These are phyloP conservation scores for Xylaria sp. DNA, from an alignment of 2,329 filamentous ascomycete species.

Conservation along the genomic window DNA sequence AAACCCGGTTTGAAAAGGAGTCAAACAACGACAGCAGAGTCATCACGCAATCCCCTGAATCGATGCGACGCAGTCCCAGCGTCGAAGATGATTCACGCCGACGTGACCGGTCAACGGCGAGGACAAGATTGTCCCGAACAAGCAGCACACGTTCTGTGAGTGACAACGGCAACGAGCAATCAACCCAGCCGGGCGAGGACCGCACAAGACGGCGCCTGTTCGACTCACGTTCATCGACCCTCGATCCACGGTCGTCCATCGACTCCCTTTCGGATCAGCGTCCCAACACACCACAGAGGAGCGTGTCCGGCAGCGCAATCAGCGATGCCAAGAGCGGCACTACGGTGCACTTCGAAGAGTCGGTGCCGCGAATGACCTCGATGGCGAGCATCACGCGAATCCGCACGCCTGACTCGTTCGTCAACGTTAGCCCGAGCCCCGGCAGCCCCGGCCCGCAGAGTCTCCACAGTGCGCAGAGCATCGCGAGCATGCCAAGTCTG, in stretches of 20 bases:
- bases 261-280: conserved; percentile 17
- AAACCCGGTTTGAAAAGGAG: conserved; percentile 30
- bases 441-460: conserved; percentile 9
- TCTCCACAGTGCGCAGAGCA: conserved; percentile 11
- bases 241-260: conserved; percentile 14
- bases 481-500: conserved; percentile 1
- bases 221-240: conserved; percentile 21
- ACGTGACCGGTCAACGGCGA: conserved; percentile 40
- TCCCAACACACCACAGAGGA: conserved; percentile 26
- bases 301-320: conserved; percentile 37
- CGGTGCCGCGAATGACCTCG: conserved; percentile 43
- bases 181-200: conserved; percentile 29
- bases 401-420: conserved; percentile 49
- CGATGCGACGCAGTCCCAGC: conserved; percentile 33
- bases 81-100: conserved; percentile 33
- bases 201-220: conserved; percentile 23
- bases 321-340: conserved; percentile 15
- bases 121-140: conserved; percentile 27
- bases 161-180: conserved; percentile 37
- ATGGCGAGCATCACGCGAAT: conserved; percentile 50
- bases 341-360: conserved; percentile 23
- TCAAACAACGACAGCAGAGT: conserved; percentile 48
- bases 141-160: conserved; percentile 38
- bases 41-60: conserved; percentile 41
- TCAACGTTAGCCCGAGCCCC: conserved; percentile 50